phyloP scores from a whole-genome alignment of 2,329 filamentous ascomycete genomes.

The Lachnellula cervina region DNA sequence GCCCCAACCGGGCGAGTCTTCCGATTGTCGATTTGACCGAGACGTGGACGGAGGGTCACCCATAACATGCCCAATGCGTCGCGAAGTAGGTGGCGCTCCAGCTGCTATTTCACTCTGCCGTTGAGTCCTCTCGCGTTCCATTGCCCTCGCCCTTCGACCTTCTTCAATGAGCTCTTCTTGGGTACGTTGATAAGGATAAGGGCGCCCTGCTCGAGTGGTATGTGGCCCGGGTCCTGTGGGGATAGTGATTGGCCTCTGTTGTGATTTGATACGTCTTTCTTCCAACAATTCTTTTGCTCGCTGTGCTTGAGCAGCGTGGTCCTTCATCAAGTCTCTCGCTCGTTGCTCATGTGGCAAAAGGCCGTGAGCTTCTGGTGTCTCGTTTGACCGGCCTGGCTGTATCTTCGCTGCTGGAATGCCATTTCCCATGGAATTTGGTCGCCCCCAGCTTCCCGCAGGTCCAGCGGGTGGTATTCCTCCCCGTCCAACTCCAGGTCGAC shows the following conservation, averaged over 20 bases:
- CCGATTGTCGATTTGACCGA: not conserved
- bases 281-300: slow-evolving; percentile 2
- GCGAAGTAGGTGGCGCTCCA: not conserved
- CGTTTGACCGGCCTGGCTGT: not conserved
- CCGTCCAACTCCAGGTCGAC: slow-evolving; percentile 9
- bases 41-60: not conserved
- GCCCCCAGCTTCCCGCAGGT: slow-evolving; percentile 3
- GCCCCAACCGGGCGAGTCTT: slow-evolving; percentile 9
- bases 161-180: slow-evolving; percentile 3
- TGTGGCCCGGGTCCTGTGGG: slow-evolving; percentile 24
- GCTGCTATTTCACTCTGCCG: not conserved
- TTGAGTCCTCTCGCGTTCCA: slow-evolving; percentile 5
- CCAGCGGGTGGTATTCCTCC: slow-evolving; percentile 6
- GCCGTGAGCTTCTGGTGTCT: not conserved
- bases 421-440: not conserved
- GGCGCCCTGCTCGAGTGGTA: slow-evolving; percentile 22
- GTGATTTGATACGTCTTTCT: slow-evolving; percentile 3
- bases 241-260: slow-evolving; percentile 13
- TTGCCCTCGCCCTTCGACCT: slow-evolving; percentile 3
- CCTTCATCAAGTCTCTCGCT: slow-evolving; percentile 23
- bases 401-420: not conserved
- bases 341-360: slow-evolving; percentile 27
- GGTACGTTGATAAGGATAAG: slow-evolving; percentile 4
- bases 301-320: slow-evolving; percentile 3
- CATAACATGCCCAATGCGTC: slow-evolving; percentile 5